Percentiles rank a stretch among this genome's conserved stretches.
Conservation (phyloP, 108 stramenopile species). For the Tribonema minus region DNA sequence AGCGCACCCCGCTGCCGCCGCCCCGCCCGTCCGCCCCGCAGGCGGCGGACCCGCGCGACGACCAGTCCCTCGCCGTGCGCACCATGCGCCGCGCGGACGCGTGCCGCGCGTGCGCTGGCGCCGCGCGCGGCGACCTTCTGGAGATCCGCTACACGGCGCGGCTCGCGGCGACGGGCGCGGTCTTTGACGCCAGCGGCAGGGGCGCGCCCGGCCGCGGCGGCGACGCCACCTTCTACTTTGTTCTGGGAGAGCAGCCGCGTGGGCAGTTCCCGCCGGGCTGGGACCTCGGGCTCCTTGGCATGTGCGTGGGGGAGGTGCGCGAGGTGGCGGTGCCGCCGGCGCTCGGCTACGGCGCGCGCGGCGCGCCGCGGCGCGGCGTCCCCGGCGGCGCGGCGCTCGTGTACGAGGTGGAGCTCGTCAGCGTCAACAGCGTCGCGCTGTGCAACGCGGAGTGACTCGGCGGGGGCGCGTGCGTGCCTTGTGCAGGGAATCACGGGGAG, state of each 20-base stretch:
- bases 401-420: constrained; percentile 32
- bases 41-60: not conserved
- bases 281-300: constrained; percentile 75
- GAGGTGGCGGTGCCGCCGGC: constrained; percentile 75
- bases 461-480: too few species aligned
- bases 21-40: not conserved
- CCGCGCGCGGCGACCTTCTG: constrained; percentile 22
- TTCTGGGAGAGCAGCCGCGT: constrained; percentile 32
- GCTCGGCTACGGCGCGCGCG: constrained; percentile 61
- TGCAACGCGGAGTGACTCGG: too few species aligned
- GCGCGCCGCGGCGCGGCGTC: constrained; percentile 22
- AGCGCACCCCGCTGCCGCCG: too few species aligned
- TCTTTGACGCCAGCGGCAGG: constrained; percentile 8
- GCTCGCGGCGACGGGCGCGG: not conserved
- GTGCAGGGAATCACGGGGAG: too few species aligned
- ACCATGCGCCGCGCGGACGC: not conserved
- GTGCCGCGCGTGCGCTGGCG: constrained; percentile 10
- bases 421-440: constrained; percentile 33
- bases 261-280: constrained; percentile 60
- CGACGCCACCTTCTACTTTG: constrained; percentile 20
- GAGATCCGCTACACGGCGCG: constrained; percentile 29
- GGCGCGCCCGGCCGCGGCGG: constrained; percentile 27
- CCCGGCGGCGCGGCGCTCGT: constrained; percentile 30
- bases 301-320: constrained; percentile 79
- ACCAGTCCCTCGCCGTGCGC: constrained; percentile 6